Evolutionary conservation across 2,329 filamentous ascomycete species (phyloP).

Genomic region (Pseudogymnoascus sp.): DNA sequence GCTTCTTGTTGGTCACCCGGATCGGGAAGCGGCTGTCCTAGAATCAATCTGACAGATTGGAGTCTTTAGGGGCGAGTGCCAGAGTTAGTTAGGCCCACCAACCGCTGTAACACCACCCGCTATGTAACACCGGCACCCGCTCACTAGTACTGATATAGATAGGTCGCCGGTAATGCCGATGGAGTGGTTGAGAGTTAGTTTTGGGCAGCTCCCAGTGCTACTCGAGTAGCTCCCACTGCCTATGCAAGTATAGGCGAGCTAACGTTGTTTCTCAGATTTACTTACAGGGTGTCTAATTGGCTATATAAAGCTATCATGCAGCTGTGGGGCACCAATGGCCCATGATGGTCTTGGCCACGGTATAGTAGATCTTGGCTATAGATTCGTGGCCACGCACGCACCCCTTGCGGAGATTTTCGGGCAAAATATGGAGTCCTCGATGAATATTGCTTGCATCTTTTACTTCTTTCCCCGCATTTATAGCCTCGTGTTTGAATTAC

Average conservation of each 20-base stretch:
- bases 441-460: not conserved
- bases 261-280: not conserved
- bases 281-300: not conserved
- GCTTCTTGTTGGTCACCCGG: not conserved
- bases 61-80: not conserved
- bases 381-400: not conserved
- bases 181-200: not conserved
- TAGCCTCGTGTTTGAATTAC: not conserved
- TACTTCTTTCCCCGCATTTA: constrained; percentile 4
- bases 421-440: not conserved
- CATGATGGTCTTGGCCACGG: not conserved
- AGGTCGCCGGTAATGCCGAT: not conserved
- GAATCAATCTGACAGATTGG: not conserved
- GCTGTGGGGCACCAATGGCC: not conserved
- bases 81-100: not conserved
- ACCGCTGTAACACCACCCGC: not conserved
- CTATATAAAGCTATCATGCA: not conserved
- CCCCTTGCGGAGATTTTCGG: not conserved
- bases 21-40: not conserved
- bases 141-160: not conserved
- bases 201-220: not conserved
- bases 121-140: not conserved
- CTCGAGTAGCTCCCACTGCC: not conserved
- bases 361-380: not conserved
- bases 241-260: not conserved